phyloP scores from a whole-genome alignment of 2,329 filamentous ascomycete species.

The Xylaria sp. region DNA sequence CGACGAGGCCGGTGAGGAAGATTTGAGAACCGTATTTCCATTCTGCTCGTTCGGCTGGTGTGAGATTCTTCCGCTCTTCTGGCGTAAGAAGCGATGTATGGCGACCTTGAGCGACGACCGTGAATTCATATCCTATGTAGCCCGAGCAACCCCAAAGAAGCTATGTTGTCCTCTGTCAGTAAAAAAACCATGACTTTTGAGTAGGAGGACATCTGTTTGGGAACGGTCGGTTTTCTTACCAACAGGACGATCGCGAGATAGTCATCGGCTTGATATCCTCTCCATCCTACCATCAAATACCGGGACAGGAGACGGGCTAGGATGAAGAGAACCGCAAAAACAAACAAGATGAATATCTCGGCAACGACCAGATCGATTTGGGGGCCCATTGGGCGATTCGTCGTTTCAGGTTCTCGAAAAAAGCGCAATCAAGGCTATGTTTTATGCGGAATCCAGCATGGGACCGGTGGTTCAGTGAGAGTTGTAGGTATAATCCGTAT shows the following conservation, averaged over 20 bases:
- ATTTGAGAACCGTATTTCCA: slow-evolving; percentile 32
- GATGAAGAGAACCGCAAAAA: not conserved
- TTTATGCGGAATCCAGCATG: too few relatives aligned
- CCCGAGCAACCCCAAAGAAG: not conserved
- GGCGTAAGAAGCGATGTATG: not conserved
- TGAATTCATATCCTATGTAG: not conserved
- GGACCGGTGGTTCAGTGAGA: too few relatives aligned
- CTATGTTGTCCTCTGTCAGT: not conserved
- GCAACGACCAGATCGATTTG: not conserved
- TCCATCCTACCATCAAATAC: not conserved
- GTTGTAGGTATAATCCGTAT: too few relatives aligned
- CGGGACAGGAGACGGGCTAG: not conserved
- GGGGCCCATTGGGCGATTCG: not conserved
- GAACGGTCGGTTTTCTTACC: not conserved
- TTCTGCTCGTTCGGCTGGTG: not conserved
- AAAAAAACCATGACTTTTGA: too few relatives aligned
- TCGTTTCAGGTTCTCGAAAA: too few relatives aligned
- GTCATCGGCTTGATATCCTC: not conserved
- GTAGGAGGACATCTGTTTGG: too few relatives aligned
- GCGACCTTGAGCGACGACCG: not conserved
- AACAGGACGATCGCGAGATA: not conserved
- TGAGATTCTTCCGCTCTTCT: not conserved
- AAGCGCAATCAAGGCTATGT: too few relatives aligned
- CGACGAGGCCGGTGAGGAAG: slow-evolving; percentile 33
- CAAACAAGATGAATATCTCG: not conserved